Evolutionary conservation across 441 rosid genomes (phyloP).

Genomic region (Croton laevigatus): DNA sequence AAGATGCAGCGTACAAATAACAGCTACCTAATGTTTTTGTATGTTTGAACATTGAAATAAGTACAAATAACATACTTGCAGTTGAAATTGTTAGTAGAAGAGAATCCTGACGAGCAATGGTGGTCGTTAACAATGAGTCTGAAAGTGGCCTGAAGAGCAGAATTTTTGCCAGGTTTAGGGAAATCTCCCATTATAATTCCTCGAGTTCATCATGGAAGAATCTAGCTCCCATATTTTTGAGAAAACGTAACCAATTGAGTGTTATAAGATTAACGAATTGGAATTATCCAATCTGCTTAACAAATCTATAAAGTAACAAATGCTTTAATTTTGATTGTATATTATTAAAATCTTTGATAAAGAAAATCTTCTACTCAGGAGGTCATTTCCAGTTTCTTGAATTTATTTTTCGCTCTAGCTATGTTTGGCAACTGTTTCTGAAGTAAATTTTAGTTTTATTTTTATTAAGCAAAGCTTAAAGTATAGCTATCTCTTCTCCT

Average conservation of each 20-base stretch:
- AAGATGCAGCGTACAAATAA: no score
- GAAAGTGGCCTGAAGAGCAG: slow-evolving; percentile 60
- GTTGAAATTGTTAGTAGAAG: slow-evolving; percentile 21
- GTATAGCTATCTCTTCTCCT: no score
- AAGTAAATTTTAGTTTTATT: no score
- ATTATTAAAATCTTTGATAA: no score
- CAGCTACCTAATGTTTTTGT: no score
- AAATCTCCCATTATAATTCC: slow-evolving; percentile 50
- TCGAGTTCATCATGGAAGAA: slow-evolving; percentile 48
- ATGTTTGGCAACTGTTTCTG: no score
- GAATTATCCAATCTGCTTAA: slow-evolving; percentile 56
- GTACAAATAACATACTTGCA: slow-evolving; percentile 61
- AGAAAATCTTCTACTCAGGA: no score
- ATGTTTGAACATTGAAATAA: slow-evolving; percentile 57
- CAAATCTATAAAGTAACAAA: no score
- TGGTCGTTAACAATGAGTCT: slow-evolving; percentile 40
- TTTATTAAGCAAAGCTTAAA: no score
- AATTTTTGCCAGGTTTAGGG: slow-evolving; percentile 50
- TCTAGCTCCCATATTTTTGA: slow-evolving; percentile 40
- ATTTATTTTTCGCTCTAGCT: no score
- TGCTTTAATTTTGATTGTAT: no score
- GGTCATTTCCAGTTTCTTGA: no score
- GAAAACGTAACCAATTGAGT: slow-evolving; percentile 52
- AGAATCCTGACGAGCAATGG: slow-evolving; percentile 4
- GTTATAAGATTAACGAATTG: slow-evolving; percentile 49